phyloP scores from a whole-genome alignment of 2,329 filamentous ascomycete genomes.

The Rhinocladiella mackenziei region DNA sequence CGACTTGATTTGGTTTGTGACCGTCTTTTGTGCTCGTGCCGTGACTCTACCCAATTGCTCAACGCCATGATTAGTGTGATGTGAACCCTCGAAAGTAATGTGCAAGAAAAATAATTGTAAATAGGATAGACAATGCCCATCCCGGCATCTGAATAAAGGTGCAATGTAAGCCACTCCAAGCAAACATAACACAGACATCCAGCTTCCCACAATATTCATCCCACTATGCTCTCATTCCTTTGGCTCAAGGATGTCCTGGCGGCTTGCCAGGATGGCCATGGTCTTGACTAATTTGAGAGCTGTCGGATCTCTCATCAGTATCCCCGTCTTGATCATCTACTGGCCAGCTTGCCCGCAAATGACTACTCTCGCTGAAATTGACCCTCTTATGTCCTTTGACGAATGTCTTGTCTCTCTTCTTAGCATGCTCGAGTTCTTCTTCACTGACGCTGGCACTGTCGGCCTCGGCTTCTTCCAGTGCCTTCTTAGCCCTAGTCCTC shows the following conservation, averaged over 20 bases:
- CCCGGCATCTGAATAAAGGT: not conserved
- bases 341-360: slow-evolving; percentile 17
- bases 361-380: slow-evolving; percentile 29
- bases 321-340: slow-evolving; percentile 19
- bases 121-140: not conserved
- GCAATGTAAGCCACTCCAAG: no score
- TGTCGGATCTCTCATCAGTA: slow-evolving; percentile 16
- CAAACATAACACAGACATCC: not conserved
- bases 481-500: slow-evolving; percentile 42
- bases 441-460: slow-evolving; percentile 50
- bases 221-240: not conserved
- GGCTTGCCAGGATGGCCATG: slow-evolving; percentile 18
- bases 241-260: slow-evolving; percentile 24
- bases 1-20: no score
- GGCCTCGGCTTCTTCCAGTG: slow-evolving; percentile 38
- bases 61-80: not conserved
- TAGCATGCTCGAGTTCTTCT: slow-evolving; percentile 37
- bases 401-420: slow-evolving; percentile 13
- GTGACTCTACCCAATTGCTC: no score
- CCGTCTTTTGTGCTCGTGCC: no score
- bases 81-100: slow-evolving; percentile 1
- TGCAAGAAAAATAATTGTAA: slow-evolving; percentile 6
- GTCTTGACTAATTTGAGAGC: slow-evolving; percentile 11
- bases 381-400: slow-evolving; percentile 26
- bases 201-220: not conserved